Evolutionary conservation across 2,329 filamentous ascomycete species (phyloP).

Genomic region (Meredithiella fracta): DNA sequence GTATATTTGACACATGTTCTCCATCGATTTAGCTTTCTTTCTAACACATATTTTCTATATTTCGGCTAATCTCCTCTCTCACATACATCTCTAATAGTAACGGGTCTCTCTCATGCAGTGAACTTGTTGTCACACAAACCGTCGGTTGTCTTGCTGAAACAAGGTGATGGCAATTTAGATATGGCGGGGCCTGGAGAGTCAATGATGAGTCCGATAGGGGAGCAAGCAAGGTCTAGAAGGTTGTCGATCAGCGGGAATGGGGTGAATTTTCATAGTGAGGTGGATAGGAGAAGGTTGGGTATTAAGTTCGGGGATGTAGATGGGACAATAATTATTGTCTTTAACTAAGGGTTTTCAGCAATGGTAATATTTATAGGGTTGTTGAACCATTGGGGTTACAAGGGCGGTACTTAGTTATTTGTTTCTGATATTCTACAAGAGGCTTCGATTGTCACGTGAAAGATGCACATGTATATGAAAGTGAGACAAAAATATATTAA

Average conservation of each 20-base stretch:
- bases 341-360: not conserved
- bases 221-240: not conserved
- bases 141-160: not conserved
- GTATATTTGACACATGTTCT: not conserved
- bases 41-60: not conserved
- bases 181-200: not conserved
- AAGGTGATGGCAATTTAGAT: not conserved
- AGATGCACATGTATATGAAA: no score
- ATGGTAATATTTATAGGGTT: not conserved
- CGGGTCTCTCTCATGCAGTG: not conserved
- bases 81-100: not conserved
- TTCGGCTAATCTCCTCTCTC: not conserved
- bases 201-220: not conserved
- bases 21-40: no score
- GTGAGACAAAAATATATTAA: no score
- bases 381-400: not conserved
- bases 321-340: slow-evolving; percentile 9
- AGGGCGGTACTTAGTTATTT: no score
- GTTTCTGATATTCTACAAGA: no score
- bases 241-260: slow-evolving; percentile 2
- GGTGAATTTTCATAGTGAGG: not conserved
- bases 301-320: slow-evolving; percentile 15
- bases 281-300: slow-evolving; percentile 8
- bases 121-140: not conserved
- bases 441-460: no score